Base-by-base conservation (phyloP, 257 asterid species). In the Forsythia viridissima region DNA sequence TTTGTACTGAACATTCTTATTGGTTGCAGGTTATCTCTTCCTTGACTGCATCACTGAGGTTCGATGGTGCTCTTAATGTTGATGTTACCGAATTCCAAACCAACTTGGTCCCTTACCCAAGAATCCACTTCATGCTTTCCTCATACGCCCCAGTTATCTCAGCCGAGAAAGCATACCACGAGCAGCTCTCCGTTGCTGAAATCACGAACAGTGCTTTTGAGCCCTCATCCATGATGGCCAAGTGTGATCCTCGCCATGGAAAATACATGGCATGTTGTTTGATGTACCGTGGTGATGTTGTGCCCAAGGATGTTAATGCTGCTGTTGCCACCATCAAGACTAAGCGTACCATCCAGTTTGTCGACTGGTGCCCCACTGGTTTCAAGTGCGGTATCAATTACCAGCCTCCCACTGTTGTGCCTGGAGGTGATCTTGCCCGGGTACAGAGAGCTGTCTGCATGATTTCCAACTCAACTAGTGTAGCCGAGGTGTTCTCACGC, bases 211-310 rank as follows among this genome's bases (percentile, higher is more conserved):
- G 81, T 44, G 87, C 87, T 11, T 86, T 86, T 39, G 90, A 86
- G 82, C 89, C 89, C 24, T 86, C 87, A 6, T 83, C 89, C 61
- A 86, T 86, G 87, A 86, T 86, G 89, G 89, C 84, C 16, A 86
- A 83, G 66, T 86, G 87, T n/a, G 89, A 86, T 40, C 89, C 89
- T 70, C 87, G 89, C 51, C 89, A 83, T 52, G 89, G 87, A 6
- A 86, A 86, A 59, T 85, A 83, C 82, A 85, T 85, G 89, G 89
- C 89, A 36, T 85, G 87, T 52, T 83, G 89, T 70, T 57, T 86
- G 84, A 86, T 86, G 87, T 86, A 86, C 73, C 85, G 89, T 37
- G 89, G 89, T 13, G 89, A 83, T 72, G 89, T 83, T n/a, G 89
- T 83, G 39, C 87, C 89, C 65, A 83, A 86, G 70, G 89, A 86